Base-by-base conservation (phyloP, 2,329 filamentous ascomycete species). In the Penicillium olsonii region DNA sequence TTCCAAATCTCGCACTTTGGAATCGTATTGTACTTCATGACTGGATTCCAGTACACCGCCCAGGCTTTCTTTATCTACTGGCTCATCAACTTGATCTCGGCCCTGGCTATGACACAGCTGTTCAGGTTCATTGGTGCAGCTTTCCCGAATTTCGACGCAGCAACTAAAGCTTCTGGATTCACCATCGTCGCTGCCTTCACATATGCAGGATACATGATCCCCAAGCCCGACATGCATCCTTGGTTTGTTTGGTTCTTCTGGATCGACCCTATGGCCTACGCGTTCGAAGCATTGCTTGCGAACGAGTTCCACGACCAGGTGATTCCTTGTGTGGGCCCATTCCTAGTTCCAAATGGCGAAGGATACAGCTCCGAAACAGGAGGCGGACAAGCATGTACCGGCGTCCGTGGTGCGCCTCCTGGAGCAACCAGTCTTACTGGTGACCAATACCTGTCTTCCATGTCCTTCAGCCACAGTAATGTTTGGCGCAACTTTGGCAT, bases 1-100 rank as follows among this genome's bases (percentile, higher is more conserved):
- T 73, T 83, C 43, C 84, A 86, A 59, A 73, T 84, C 8, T 73
- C 77, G 0, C 64, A 69, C 0, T 87, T 86, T 56, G 71, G 75
- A 2, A 6, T 87, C 0, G 71, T 83, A 0, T 47, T 83, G 0
- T 86, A 85, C 64, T 87, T 83, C 54, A 83, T 43, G 42, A 31
- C 34, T 6, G 42, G 42, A 3, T 10, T 43, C 11, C 22, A 26
- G 4, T 7, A 9, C 2, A 12, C 19, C 2, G 42, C 42, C 1
- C 20, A 3, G 5, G 20, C 19, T 3, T 43, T 43, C 15, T 43
- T 43, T 11, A 43, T 31, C 1, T 37, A 43, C 5, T 43, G 31
- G 31, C 18, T 43, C 11, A 14, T 18, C 8, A 14, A 18, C 10
- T 43, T 43, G 4, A 12, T 20, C 12, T 12, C 15, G 0, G 24